phyloP scores from a whole-genome alignment of 164 flowering plant species.

The Cinnamomum micranthum region DNA sequence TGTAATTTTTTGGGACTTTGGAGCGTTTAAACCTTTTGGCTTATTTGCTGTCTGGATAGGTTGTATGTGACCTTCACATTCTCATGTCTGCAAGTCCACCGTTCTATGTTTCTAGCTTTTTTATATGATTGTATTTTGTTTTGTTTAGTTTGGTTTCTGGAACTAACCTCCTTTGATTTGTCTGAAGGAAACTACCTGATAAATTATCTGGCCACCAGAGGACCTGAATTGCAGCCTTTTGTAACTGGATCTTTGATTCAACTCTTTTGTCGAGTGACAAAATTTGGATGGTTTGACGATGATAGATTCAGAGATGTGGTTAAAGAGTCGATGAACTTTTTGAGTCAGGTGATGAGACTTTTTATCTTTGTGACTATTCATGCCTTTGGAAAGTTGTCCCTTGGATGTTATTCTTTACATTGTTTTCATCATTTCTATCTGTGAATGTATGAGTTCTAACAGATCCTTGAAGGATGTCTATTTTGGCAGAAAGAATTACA shows the following conservation, averaged over 20 bases:
- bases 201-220: constrained; percentile 87
- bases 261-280: constrained; percentile 81
- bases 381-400: not conserved
- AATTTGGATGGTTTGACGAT: constrained; percentile 98
- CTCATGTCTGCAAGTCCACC: not conserved
- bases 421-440: not conserved
- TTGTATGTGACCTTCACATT: not conserved
- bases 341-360: constrained; percentile 64
- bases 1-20: not conserved
- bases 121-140: not conserved
- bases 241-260: constrained; percentile 85
- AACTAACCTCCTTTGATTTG: constrained; percentile 19
- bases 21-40: not conserved
- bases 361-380: not conserved
- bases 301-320: constrained; percentile 85
- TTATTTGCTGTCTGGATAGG: not conserved
- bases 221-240: constrained; percentile 87
- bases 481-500: not conserved
- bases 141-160: constrained; percentile 7
- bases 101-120: not conserved
- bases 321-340: constrained; percentile 76
- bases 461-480: not conserved
- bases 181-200: constrained; percentile 80
- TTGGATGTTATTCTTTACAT: not conserved
- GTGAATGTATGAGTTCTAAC: not conserved